Base-by-base conservation (phyloP, 1,139 yeast species). In the Zygoascus meyerae region DNA sequence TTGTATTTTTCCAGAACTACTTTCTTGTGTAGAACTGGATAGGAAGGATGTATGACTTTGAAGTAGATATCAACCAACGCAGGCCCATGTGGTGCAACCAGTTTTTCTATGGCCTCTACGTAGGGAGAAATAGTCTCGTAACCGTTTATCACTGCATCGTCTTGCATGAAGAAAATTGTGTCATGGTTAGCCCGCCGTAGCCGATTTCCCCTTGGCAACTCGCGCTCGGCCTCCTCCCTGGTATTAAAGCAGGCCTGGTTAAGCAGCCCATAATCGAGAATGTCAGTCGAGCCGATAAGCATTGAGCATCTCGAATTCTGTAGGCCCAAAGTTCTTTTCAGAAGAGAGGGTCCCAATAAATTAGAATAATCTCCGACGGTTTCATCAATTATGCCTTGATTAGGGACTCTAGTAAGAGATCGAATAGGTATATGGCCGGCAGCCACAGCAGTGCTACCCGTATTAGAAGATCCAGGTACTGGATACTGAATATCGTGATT, bases 1-100 rank as follows among this genome's bases (percentile, higher is more conserved):
- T 69, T 55, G 56, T 71, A 72, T 49, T 73, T 70, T 48, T 72
- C 77, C 18, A 70, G 50, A 48, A 72, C 70, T 0, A 72, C 74
- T 29, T 67, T 64, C 48, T 70, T 68, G 42, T 69, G 71, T 5
- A 73, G 55, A 3, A 72, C 60, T 1, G 77, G 77, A 40, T 68
- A 63, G 7, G 67, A 59, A 1, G 74, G 75, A 41, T 73, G 77
- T 21, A 71, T 69, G 16, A 63, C 58, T 41, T 66, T 63, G 51
- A 72, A 71, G 54, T 66, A 72, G 8, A 71, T 54, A 41, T 69
- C 69, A 12, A 71, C 62, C n/a, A 72, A 58, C 5, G 68, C 61
- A 17, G 62, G 57, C 3, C 74, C 74, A 48, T 68, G 65, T 1
- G 75, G 74, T 9, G 70, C 62, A 1, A 71, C 73, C 1, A 66